phyloP scores from a whole-genome alignment of 1,139 yeast species.

The Protomyces macrosporus region DNA sequence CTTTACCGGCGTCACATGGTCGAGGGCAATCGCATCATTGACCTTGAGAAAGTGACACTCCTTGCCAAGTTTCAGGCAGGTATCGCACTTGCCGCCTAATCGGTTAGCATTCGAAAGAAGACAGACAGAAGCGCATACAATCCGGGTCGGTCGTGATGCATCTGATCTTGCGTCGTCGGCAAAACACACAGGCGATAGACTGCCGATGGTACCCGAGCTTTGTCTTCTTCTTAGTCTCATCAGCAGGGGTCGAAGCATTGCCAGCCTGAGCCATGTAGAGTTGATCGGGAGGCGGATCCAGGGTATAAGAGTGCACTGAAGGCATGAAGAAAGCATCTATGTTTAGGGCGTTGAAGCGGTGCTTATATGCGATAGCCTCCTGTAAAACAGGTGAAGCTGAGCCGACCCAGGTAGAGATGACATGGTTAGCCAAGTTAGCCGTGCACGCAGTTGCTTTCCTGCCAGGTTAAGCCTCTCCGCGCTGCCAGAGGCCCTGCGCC shows the following conservation, averaged over 20 bases:
- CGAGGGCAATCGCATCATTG: conserved; percentile 5
- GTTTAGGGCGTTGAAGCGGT: background rate
- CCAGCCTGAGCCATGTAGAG: background rate
- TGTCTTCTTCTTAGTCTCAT: conserved; percentile 12
- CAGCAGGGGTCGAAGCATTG: background rate
- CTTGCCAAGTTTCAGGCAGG: conserved; percentile 12
- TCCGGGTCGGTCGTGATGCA: conserved; percentile 11
- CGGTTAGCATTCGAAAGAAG: background rate
- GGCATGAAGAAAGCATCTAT: background rate
- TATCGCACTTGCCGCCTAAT: conserved; percentile 16
- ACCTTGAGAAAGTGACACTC: conserved; percentile 20
- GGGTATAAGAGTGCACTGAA: background rate
- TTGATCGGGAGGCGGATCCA: background rate
- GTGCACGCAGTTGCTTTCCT: no score
- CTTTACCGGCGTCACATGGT: background rate
- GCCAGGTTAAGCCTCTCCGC: no score
- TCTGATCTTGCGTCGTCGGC: conserved; percentile 21
- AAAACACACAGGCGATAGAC: conserved; percentile 18
- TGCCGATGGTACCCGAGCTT: conserved; percentile 24
- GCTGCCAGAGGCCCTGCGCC: no score
- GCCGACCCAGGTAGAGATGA: no score
- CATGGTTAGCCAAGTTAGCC: no score
- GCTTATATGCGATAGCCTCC: no score
- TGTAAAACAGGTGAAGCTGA: no score
- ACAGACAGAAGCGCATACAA: background rate